A percentile compares a stretch with the other conserved stretches of the same genome.
These are phyloP conservation scores for Nasturtium officinale DNA, from an alignment of 345 rosid genomes.

Conservation along the genomic window DNA sequence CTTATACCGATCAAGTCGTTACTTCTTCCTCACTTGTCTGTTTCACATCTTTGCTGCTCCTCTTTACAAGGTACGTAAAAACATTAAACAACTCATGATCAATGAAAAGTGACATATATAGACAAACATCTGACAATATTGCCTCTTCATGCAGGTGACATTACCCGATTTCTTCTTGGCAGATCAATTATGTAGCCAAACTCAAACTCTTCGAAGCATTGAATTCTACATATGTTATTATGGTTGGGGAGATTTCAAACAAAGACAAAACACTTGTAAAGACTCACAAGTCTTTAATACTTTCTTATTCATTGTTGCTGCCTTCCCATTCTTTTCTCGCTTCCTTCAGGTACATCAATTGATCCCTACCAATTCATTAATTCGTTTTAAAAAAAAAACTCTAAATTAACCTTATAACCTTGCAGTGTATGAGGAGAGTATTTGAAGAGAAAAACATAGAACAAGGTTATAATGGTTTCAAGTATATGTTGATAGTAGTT, in stretches of 20 bases:
- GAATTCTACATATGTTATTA: constrained; percentile 64
- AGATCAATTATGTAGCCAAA: constrained; percentile 72
- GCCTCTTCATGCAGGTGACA: constrained; percentile 54
- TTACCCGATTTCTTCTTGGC: constrained; percentile 68
- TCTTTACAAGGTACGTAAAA: constrained; percentile 42
- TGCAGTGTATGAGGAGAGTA: constrained; percentile 61
- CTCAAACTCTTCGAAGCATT: constrained; percentile 59
- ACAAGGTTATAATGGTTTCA: constrained; percentile 56
- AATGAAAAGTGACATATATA: background rate
- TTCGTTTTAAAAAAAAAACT: too few relatives aligned
- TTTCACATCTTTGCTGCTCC: constrained; percentile 34
- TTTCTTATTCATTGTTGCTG: constrained; percentile 51
- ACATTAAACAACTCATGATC: background rate
- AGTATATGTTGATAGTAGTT: constrained; percentile 54
- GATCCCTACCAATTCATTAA: background rate
- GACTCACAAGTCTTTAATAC: constrained; percentile 43
- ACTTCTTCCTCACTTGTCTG: constrained; percentile 36
- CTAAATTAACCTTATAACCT: too few relatives aligned
- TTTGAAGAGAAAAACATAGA: constrained; percentile 53
- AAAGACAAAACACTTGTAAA: constrained; percentile 52
- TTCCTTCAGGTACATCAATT: constrained; percentile 58
- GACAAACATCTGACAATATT: constrained; percentile 3
- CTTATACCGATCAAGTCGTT: constrained; percentile 38
- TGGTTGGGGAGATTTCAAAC: constrained; percentile 57
- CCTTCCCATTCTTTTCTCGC: constrained; percentile 66